These are phyloP conservation scores for Speleostelium caveatum DNA, from an alignment of 78 protist genomes.

Conservation along the genomic window DNA sequence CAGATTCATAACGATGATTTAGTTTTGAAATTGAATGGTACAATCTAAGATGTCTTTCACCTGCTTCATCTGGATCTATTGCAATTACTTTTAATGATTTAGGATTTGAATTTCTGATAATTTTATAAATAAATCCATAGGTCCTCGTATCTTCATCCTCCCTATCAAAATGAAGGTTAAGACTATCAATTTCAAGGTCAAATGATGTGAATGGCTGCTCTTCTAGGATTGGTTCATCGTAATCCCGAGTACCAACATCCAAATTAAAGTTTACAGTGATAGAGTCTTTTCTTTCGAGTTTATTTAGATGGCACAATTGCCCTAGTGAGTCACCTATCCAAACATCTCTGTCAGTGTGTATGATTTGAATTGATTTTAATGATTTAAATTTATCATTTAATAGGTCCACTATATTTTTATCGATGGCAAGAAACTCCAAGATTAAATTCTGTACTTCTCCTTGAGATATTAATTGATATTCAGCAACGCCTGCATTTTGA, in stretches of 20 bases:
- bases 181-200: not conserved
- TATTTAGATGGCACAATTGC: not conserved
- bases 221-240: not conserved
- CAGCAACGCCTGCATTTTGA: not conserved
- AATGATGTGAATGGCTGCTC: not conserved
- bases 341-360: not conserved
- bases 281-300: not conserved
- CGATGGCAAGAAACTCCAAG: not conserved
- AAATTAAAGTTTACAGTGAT: not conserved
- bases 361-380: not conserved
- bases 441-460: not conserved
- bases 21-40: slow-evolving; percentile 17
- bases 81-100: not conserved
- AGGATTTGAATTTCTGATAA: not conserved
- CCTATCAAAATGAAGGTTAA: not conserved
- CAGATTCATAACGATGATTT: not conserved
- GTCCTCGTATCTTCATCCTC: not conserved
- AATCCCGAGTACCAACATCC: not conserved
- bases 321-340: not conserved
- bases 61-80: no score
- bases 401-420: not conserved
- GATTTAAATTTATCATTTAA: not conserved
- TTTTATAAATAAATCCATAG: not conserved
- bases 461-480: not conserved
- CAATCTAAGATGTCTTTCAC: no score